Conservation (phyloP, 2,329 filamentous ascomycete species). For the Calonectria hongkongensis region DNA sequence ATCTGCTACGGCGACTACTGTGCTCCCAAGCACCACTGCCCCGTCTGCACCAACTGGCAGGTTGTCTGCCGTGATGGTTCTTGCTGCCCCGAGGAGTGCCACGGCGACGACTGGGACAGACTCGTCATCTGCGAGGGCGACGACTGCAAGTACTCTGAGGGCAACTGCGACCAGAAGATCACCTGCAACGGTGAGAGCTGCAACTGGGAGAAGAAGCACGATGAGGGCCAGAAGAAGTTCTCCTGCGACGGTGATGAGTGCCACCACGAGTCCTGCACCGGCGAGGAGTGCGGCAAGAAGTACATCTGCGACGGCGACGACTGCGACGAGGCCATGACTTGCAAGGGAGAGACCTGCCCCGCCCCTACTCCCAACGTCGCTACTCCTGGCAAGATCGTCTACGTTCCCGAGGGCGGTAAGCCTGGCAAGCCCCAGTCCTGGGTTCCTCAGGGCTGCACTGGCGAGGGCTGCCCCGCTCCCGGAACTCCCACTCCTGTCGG, state of each 20-base stretch:
- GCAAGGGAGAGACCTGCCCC: conserved; percentile 54
- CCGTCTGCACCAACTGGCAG: conserved; percentile 51
- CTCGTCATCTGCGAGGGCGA: conserved; percentile 59
- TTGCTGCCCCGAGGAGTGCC: conserved; percentile 56
- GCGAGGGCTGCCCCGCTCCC: conserved; percentile 10
- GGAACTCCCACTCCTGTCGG: conserved; percentile 43
- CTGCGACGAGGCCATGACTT: conserved; percentile 55
- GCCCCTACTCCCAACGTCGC: conserved; percentile 34
- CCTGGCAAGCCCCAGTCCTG: neutral
- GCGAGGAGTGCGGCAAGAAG: conserved; percentile 56
- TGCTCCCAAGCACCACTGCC: conserved; percentile 55
- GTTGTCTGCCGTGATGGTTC: conserved; percentile 60
- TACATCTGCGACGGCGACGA: conserved; percentile 59
- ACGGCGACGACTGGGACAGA: conserved; percentile 53
- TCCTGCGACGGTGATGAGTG: conserved; percentile 59
- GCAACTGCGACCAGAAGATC: conserved; percentile 54
- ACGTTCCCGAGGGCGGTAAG: conserved; percentile 21
- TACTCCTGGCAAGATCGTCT: conserved; percentile 24
- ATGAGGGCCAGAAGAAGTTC: conserved; percentile 57
- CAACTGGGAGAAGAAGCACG: conserved; percentile 48
- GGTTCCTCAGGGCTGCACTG: conserved; percentile 14
- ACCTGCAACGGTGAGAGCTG: conserved; percentile 55
- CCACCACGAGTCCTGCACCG: conserved; percentile 53
- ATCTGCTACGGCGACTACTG: conserved; percentile 58
- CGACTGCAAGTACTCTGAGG: conserved; percentile 55